phyloP scores from a whole-genome alignment of 2,329 filamentous ascomycete species.

The Lasiodiplodia citricola region DNA sequence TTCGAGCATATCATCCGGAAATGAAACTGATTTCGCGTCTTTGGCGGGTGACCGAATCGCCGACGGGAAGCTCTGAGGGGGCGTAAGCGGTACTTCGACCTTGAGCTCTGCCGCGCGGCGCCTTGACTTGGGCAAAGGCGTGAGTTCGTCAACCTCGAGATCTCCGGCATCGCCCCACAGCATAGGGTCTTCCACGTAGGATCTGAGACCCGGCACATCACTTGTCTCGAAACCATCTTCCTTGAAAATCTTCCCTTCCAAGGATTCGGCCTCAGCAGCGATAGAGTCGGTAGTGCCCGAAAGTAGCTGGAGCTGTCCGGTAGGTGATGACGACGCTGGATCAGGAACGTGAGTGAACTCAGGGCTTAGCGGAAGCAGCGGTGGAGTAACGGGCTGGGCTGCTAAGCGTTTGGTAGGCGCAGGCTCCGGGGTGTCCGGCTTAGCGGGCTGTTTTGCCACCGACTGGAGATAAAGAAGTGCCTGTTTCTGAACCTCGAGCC shows the following conservation, averaged over 20 bases:
- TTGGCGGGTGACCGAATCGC: constrained; percentile 42
- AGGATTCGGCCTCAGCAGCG: constrained; percentile 37
- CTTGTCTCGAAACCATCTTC: constrained; percentile 26
- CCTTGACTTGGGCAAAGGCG: constrained; percentile 30
- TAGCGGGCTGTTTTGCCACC: background rate
- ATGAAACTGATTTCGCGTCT: constrained; percentile 48
- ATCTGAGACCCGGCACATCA: background rate
- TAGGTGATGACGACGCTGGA: constrained; percentile 40
- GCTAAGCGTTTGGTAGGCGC: too few species aligned
- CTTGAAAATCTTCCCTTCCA: constrained; percentile 43
- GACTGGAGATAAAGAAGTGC: constrained; percentile 43
- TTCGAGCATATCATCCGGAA: constrained; percentile 43
- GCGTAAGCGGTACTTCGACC: constrained; percentile 55
- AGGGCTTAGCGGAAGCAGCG: constrained; percentile 53
- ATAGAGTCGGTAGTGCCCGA: constrained; percentile 44
- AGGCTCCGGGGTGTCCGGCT: background rate
- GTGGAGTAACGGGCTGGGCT: constrained; percentile 49
- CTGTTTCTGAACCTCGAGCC: constrained; percentile 44
- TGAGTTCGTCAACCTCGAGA: background rate
- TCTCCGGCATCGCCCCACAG: constrained; percentile 34
- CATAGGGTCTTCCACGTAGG: constrained; percentile 38
- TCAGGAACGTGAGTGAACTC: constrained; percentile 43
- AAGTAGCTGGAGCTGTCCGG: constrained; percentile 42
- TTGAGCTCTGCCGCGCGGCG: constrained; percentile 46
- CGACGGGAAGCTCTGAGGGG: constrained; percentile 34